Evolutionary conservation across 202 grass and related monocot genomes (phyloP), one percentile per base, ranked within the genome.

Genomic region (Brachypodium distachyon): DNA sequence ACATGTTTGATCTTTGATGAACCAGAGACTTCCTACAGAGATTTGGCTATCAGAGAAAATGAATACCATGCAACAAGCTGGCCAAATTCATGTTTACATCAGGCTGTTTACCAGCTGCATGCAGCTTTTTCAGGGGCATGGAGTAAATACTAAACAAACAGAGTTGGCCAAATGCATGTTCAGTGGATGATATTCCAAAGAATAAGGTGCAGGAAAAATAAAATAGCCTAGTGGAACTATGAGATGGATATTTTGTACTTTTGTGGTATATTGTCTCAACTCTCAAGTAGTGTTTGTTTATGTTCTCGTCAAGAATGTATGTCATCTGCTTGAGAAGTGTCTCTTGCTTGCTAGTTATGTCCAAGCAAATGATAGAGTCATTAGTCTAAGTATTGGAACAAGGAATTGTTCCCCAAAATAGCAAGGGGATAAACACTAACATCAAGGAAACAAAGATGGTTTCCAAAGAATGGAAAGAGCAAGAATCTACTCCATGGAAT

Each of bases 381-480:
- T 84, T 72, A 72, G 77, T 43, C 61, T 21, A 56, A 70, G 44
- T 63, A 84, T 56, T 65, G 61, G 61, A 67, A 70, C 36, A 70
- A 39, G 38, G 55, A 64, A 70, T 84, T 76, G 56, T 83, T 86
- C 12, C 86, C 86, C 34, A 72, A 84, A 84, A 34, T 89, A 77
- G 82, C 40, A 88, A 88, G 26, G 25, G 75, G 47, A 81, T 80
- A 84, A 81, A 85, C 81, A 58, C 77, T 65, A 52, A 29, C 34
- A 77, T 65, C 77, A 76, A 77, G 39, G 63, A 76, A 76, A 83
- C 21, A 49, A 12, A 52, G 8, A 52, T 8, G 27, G 17, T 56
- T 63, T 76, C 70, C 76, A 84, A 75, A 37, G 80, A 46, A 88
- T 76, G 73, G 81, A 81, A 84, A 84, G 64, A 76, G n/a, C 62